A percentile compares a stretch with the other conserved stretches of the same genome.
Conservation (phyloP, 208 protist genomes). For the Acanthamoeba quina region DNA sequence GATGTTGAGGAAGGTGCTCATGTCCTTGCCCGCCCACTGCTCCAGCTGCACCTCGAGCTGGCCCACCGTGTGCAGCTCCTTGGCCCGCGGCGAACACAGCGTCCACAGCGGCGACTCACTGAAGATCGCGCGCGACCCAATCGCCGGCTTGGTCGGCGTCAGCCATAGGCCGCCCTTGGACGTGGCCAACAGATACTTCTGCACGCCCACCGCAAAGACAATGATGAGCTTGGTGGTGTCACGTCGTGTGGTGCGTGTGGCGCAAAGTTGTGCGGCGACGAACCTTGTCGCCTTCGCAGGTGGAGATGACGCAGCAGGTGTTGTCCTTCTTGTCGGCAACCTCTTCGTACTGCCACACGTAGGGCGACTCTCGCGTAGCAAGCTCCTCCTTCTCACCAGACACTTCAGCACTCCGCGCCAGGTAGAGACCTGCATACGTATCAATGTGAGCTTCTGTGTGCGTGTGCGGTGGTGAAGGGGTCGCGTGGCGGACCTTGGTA, state of each 20-base stretch:
- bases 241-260: neutral
- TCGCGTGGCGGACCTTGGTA: neutral
- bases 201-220: neutral
- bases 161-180: conserved; percentile 1
- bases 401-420: neutral
- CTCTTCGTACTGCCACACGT: conserved; percentile 3
- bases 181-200: conserved; percentile 12
- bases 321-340: neutral
- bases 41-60: conserved; percentile 34
- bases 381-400: neutral
- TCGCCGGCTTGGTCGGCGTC: neutral
- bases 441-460: no score
- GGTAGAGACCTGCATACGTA: neutral
- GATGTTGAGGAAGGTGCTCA: conserved; percentile 26
- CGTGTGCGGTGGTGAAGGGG: neutral
- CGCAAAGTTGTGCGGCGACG: neutral
- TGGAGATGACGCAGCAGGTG: neutral
- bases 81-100: neutral
- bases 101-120: conserved; percentile 31
- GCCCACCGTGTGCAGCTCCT: neutral
- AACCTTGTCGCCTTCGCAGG: conserved; percentile 33
- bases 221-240: neutral
- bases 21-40: conserved; percentile 37
- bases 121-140: neutral
- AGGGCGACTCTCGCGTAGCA: neutral